Percentiles rank a stretch among this genome's conserved stretches.
Conservation (phyloP, 2,329 filamentous ascomycete genomes). For the Ambrosiella xylebori region DNA sequence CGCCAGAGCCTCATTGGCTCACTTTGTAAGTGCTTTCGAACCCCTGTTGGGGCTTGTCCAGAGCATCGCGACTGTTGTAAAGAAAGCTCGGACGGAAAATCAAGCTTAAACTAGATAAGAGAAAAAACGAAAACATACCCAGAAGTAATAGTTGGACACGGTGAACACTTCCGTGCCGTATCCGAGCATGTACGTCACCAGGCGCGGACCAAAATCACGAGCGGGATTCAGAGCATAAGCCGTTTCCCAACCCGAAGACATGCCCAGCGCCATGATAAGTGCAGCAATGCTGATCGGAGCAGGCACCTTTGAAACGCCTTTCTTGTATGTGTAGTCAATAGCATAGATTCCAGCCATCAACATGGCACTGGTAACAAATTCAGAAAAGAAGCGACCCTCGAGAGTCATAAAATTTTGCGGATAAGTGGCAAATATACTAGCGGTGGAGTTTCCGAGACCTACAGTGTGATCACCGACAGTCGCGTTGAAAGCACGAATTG, state of each 20-base stretch:
- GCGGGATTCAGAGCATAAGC: slow-evolving; percentile 61
- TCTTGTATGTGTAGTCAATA: slow-evolving; percentile 34
- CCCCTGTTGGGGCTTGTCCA: not conserved
- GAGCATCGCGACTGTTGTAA: not conserved
- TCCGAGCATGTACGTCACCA: slow-evolving; percentile 49
- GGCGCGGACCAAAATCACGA: slow-evolving; percentile 52
- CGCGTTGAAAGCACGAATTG: slow-evolving; percentile 48
- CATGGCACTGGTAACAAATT: slow-evolving; percentile 50
- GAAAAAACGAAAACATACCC: slow-evolving; percentile 23
- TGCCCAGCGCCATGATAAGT: slow-evolving; percentile 57
- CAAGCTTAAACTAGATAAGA: not conserved
- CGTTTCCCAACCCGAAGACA: slow-evolving; percentile 60
- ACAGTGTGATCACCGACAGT: slow-evolving; percentile 44
- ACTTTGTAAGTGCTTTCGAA: not conserved
- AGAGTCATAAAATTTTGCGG: slow-evolving; percentile 50
- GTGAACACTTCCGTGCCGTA: slow-evolving; percentile 52
- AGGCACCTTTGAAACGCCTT: slow-evolving; percentile 34
- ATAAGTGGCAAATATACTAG: slow-evolving; percentile 58
- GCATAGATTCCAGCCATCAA: slow-evolving; percentile 59
- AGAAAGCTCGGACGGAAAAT: slow-evolving; percentile 6
- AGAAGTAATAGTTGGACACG: slow-evolving; percentile 54
- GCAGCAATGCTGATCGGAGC: slow-evolving; percentile 50
- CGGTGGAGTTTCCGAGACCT: slow-evolving; percentile 38
- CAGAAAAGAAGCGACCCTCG: slow-evolving; percentile 52
- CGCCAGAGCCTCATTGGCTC: not conserved